These are phyloP conservation scores for Sinapis alba DNA, from an alignment of 441 rosid species.

Conservation along the genomic window DNA sequence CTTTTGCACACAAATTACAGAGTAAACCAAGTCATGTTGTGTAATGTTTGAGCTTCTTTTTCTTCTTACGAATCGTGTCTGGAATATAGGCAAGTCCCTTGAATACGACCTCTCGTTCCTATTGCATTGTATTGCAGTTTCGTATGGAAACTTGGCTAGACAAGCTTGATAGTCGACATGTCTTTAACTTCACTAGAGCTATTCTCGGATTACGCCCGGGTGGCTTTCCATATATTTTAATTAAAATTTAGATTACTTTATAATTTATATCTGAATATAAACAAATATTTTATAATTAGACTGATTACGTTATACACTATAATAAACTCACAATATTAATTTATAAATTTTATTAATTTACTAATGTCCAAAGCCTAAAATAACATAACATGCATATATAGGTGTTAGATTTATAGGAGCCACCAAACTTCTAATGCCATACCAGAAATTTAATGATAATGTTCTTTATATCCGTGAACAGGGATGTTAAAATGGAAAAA, in stretches of 20 bases:
- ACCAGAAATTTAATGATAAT: background rate
- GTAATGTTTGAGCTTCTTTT: background rate
- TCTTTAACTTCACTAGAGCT: background rate
- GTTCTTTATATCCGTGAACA: background rate
- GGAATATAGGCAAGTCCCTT: background rate
- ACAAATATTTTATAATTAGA: background rate
- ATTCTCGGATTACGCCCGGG: background rate
- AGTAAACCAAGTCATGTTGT: background rate
- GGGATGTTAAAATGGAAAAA: background rate
- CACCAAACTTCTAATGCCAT: background rate
- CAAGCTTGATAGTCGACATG: background rate
- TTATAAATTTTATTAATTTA: background rate
- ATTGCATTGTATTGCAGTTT: background rate
- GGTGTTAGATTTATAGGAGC: background rate
- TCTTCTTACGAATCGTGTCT: background rate
- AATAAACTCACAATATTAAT: background rate
- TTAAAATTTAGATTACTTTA: background rate
- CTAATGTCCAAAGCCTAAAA: background rate
- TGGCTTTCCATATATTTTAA: background rate
- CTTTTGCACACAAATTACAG: background rate
- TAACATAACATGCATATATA: background rate
- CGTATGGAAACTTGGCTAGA: background rate
- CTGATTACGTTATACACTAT: background rate
- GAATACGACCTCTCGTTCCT: background rate
- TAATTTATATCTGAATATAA: background rate